Conservation (phyloP, 495 filamentous ascomycete genomes). For the Talaromyces stipitatus region DNA sequence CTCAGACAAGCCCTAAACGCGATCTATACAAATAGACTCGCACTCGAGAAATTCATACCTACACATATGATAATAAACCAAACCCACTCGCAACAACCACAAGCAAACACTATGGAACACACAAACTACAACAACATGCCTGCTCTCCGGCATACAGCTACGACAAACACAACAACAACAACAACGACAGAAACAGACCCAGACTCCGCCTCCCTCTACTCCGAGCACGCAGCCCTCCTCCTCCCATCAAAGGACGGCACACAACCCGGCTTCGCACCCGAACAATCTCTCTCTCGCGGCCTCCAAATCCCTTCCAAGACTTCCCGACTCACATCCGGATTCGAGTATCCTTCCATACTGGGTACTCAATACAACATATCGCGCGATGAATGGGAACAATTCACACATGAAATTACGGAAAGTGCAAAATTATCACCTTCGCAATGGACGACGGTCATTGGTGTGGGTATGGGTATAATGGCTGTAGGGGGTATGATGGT, state of each 20-base stretch:
- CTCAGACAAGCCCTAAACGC: neutral
- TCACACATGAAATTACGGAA: conserved; percentile 21
- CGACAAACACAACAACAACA: neutral
- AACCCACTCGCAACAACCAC: neutral
- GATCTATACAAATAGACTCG: neutral
- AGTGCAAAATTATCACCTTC: conserved; percentile 23
- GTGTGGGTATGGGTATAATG: conserved; percentile 24
- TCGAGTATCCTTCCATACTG: conserved; percentile 24
- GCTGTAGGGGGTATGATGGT: conserved; percentile 28
- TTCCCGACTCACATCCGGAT: conserved; percentile 21
- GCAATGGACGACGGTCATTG: conserved; percentile 28
- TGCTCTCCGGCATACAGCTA: neutral
- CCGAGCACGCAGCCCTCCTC: conserved; percentile 5
- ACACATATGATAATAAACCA: neutral
- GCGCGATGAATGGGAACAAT: conserved; percentile 19
- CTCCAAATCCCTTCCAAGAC: conserved; percentile 29
- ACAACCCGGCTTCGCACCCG: conserved; percentile 14
- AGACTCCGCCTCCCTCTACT: neutral
- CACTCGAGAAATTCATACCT: neutral
- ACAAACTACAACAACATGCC: neutral
- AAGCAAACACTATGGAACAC: neutral
- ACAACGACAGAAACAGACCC: neutral
- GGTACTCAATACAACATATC: conserved; percentile 13
- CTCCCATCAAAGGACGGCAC: conserved; percentile 2
- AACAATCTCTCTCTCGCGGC: conserved; percentile 14